Percentiles rank a stretch among this genome's conserved stretches.
Evolutionary conservation across 2,329 filamentous ascomycete genomes (phyloP).

Genomic region (Basipetospora chlamydospora): DNA sequence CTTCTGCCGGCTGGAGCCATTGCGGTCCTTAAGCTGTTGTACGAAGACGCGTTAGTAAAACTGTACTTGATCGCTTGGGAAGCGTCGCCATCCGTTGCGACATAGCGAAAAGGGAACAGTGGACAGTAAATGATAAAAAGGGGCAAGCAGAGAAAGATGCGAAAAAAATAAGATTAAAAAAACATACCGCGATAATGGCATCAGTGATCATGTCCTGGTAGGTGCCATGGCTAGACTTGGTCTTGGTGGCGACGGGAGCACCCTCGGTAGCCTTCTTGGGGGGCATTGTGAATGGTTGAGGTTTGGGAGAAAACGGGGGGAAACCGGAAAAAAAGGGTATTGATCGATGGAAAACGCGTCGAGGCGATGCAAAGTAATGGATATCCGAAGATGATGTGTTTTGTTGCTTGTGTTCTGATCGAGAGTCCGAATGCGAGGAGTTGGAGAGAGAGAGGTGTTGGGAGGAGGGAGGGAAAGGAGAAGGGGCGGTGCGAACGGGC

Average conservation of each 20-base stretch:
- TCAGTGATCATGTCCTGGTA: slow-evolving; percentile 54
- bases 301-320: slow-evolving; percentile 3
- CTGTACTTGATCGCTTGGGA: background rate
- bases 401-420: no score
- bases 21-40: slow-evolving; percentile 45
- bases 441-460: slow-evolving; percentile 12
- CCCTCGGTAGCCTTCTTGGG: slow-evolving; percentile 42
- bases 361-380: background rate
- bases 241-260: slow-evolving; percentile 25
- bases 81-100: no score
- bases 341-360: slow-evolving; percentile 7
- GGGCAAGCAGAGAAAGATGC: no score
- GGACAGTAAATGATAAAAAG: no score
- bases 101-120: no score
- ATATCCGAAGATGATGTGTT: no score
- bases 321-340: slow-evolving; percentile 8
- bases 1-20: slow-evolving; percentile 45
- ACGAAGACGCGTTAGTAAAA: slow-evolving; percentile 23
- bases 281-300: slow-evolving; percentile 32
- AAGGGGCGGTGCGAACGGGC: slow-evolving; percentile 28
- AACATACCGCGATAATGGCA: slow-evolving; percentile 45
- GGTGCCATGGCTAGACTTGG: slow-evolving; percentile 37
- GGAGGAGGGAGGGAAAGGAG: slow-evolving; percentile 11
- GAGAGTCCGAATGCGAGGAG: no score
- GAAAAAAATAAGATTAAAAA: no score